Base-by-base conservation (phyloP, 225 moss, liverwort and hornwort species). In the Marchantia polymorpha region DNA sequence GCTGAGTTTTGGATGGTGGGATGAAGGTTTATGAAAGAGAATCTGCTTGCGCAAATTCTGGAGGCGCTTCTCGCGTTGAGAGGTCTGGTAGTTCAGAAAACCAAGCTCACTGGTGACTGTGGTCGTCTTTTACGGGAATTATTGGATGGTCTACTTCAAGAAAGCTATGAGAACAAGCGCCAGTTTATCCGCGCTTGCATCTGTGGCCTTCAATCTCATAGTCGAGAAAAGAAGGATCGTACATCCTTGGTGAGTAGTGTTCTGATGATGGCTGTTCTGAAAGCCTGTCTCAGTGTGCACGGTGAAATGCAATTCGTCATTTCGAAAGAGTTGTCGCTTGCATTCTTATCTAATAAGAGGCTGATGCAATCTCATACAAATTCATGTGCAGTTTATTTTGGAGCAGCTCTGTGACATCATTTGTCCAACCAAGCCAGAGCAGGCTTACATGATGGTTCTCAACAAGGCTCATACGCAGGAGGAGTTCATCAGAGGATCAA, bases 361-460 rank as follows among this genome's bases (percentile, higher is more conserved):
- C 26, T 74, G 39, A 5, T 39, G 49, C 47, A 30, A 75, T 17
- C 52, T 85, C 27, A 68, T 74, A 78, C 23, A 23, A n/a, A 12
- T 59, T 16, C 49, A 60, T 79, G 39, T 92, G 89, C 92, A 99
- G 99, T 99, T 99, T 69, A 95, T 99, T 84, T 79, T 99, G 87
- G 99, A 99, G 92, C 99, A 99, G 81, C 87, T 99, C 79, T 99
- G 99, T 83, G 94, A 92, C 82, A 95, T 99, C 58, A 91, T 99
- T 72, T 99, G 99, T 81, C 99, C 99, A 71, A 91, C 95, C 23
- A 99, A 95, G 81, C 99, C 99, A 48, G 99, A 99, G 75, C 99
- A 93, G 77, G 99, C 99, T 4, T 95, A 95, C 81, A 99, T 99
- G 99, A 95, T 99, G 93, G 89, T 99, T 77, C 79, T 99, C 47